These are phyloP conservation scores for Stromatinia cepivora DNA, from an alignment of 2,329 filamentous ascomycete species.

Conservation along the genomic window DNA sequence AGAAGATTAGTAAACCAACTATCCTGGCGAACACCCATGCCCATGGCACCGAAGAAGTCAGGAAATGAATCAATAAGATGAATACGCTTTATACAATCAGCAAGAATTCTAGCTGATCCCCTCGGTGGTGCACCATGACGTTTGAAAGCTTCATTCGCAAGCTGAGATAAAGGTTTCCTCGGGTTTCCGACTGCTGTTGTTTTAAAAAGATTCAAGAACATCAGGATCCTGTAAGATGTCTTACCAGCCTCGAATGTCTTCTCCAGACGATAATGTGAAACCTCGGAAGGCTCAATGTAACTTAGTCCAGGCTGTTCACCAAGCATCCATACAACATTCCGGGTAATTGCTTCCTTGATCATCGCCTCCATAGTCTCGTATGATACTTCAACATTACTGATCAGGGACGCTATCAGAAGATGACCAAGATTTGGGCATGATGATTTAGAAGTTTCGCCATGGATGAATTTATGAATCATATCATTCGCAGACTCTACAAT, in stretches of 20 bases:
- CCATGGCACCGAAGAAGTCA: constrained; percentile 48
- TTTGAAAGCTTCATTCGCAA: constrained; percentile 50
- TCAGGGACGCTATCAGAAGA: constrained; percentile 49
- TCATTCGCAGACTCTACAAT: constrained; percentile 47
- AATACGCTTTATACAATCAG: constrained; percentile 47
- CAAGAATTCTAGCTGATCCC: constrained; percentile 45
- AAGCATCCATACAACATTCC: constrained; percentile 55
- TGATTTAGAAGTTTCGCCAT: constrained; percentile 45
- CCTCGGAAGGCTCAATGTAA: constrained; percentile 46
- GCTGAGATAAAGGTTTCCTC: constrained; percentile 42
- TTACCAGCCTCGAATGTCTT: constrained; percentile 49
- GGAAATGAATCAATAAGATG: constrained; percentile 47
- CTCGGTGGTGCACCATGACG: constrained; percentile 49
- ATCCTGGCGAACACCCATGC: constrained; percentile 38
- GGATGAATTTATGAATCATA: constrained; percentile 44
- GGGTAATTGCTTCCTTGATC: constrained; percentile 51
- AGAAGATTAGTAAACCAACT: constrained; percentile 42
- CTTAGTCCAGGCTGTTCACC: constrained; percentile 47
- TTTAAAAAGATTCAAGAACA: constrained; percentile 54
- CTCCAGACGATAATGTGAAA: constrained; percentile 49
- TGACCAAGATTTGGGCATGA: constrained; percentile 51
- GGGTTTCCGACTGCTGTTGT: constrained; percentile 45
- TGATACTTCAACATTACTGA: constrained; percentile 47
- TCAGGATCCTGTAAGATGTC: constrained; percentile 52
- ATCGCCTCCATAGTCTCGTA: constrained; percentile 45